Conservation (phyloP, 441 rosid genomes). For the Adansonia madagascariensis region DNA sequence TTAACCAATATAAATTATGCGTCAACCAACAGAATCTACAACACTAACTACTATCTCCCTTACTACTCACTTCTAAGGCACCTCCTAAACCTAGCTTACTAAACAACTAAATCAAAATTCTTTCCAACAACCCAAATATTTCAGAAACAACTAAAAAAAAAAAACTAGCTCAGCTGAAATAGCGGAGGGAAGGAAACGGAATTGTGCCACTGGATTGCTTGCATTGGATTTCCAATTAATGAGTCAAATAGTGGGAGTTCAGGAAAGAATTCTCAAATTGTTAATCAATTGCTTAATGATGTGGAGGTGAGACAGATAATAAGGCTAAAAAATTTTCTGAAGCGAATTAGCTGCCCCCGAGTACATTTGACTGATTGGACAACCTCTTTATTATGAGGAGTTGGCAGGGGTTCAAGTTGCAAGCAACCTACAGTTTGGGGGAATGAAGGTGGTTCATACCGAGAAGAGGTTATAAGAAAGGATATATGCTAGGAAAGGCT, state of each 20-base stretch:
- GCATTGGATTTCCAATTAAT: constrained; percentile 82
- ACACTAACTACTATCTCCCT: too few species aligned
- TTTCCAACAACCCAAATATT: too few species aligned
- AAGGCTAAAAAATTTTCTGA: constrained; percentile 78
- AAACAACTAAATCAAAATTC: too few species aligned
- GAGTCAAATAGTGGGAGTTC: constrained; percentile 70
- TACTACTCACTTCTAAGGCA: too few species aligned
- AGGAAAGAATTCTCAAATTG: constrained; percentile 87
- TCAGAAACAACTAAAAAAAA: too few species aligned
- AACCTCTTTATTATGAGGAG: constrained; percentile 67
- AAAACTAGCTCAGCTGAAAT: too few species aligned
- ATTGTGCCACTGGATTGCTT: constrained; percentile 52
- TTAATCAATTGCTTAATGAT: constrained; percentile 73
- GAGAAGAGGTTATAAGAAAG: constrained; percentile 87
- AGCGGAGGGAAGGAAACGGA: constrained; percentile 73
- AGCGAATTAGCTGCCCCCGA: constrained; percentile 91
- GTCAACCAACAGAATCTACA: too few species aligned
- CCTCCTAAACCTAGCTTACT: too few species aligned
- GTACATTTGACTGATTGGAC: constrained; percentile 69
- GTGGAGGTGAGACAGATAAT: constrained; percentile 79
- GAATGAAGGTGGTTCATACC: constrained; percentile 85
- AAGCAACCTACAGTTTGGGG: constrained; percentile 97
- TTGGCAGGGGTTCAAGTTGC: constrained; percentile 88
- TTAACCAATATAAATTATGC: too few species aligned
- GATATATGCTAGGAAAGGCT: constrained; percentile 93